Conservation (phyloP, 31 red algal species). For the Endocladia muricata region DNA sequence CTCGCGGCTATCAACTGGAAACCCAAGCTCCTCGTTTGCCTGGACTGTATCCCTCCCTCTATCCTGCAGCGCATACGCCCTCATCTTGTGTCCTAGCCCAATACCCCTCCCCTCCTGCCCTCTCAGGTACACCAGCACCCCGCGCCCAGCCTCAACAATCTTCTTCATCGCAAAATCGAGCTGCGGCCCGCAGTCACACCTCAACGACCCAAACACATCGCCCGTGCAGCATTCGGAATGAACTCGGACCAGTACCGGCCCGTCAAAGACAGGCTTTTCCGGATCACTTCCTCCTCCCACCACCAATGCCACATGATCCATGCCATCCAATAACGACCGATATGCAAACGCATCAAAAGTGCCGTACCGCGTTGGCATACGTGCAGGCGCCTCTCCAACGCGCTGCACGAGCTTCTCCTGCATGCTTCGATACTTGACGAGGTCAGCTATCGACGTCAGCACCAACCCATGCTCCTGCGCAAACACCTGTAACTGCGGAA, state of each 20-base stretch:
- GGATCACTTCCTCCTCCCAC: constrained; percentile 48
- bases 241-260: constrained; percentile 91
- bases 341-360: constrained; percentile 81
- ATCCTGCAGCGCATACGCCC: constrained; percentile 96
- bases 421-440: constrained; percentile 79
- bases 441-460: constrained; percentile 91
- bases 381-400: constrained; percentile 46
- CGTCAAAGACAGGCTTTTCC: constrained; percentile 45
- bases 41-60: constrained; percentile 92
- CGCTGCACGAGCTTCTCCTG: constrained; percentile 87
- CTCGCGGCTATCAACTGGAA: constrained; percentile 92
- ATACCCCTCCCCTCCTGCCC: constrained; percentile 99
- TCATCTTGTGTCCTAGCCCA: constrained; percentile 94
- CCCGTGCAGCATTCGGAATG: constrained; percentile 99
- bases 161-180: constrained; percentile 84
- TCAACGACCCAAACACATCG: constrained; percentile 96
- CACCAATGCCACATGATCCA: constrained; percentile 95
- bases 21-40: constrained; percentile 92
- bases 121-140: constrained; percentile 89
- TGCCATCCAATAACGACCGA: constrained; percentile 73
- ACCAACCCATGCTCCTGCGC: constrained; percentile 76
- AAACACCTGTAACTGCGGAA: constrained; percentile 71
- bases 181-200: constrained; percentile 96
- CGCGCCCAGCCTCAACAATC: constrained; percentile 75
- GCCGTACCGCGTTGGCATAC: constrained; percentile 88